These are phyloP conservation scores for Colletotrichum simmondsii DNA, from an alignment of 2,329 filamentous ascomycete genomes.

Conservation along the genomic window DNA sequence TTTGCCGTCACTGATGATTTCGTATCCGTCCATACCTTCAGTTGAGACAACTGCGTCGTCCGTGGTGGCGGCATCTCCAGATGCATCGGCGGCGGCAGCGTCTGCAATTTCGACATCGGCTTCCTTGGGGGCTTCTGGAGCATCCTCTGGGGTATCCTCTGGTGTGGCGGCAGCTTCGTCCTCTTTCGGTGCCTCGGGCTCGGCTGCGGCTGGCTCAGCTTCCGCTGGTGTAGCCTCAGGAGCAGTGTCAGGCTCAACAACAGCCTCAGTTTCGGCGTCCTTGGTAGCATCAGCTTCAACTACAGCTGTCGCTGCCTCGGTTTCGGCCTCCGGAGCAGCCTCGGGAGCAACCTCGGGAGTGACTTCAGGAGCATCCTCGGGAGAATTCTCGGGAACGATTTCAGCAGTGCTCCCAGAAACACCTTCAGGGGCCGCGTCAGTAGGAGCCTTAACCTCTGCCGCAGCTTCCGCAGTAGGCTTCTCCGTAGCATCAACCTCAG, in stretches of 20 bases:
- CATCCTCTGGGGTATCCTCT: not conserved
- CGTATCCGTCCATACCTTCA: conserved; percentile 32
- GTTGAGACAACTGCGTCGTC: conserved; percentile 4
- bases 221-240: not conserved
- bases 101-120: not conserved
- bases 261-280: not conserved
- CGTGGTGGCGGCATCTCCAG: not conserved
- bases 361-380: not conserved
- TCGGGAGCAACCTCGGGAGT: not conserved
- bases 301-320: not conserved
- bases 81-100: not conserved
- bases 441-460: not conserved
- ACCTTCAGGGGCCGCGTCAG: not conserved
- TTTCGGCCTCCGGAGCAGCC: no score
- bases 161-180: not conserved
- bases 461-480: not conserved
- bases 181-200: not conserved
- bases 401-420: not conserved
- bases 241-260: not conserved
- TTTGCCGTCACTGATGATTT: conserved; percentile 32
- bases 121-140: not conserved
- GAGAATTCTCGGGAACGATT: not conserved
- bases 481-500: not conserved
- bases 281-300: not conserved
- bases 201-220: not conserved